Percentiles rank a stretch among this genome's conserved stretches.
Evolutionary conservation across 805 yeast species (phyloP).

Genomic region (Cyberlindnera mycetangii): DNA sequence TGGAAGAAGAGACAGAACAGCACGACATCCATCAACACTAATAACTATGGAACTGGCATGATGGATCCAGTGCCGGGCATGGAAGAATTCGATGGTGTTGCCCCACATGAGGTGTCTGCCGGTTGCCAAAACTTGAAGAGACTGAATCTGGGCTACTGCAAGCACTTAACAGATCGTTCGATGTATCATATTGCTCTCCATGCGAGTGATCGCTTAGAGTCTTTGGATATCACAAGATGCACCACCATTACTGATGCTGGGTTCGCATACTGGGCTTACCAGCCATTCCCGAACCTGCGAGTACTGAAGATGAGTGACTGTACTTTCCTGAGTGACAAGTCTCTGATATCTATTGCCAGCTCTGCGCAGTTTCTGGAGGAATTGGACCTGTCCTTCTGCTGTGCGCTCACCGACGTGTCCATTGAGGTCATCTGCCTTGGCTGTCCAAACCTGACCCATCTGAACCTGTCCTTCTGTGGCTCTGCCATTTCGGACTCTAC

Average conservation of each 20-base stretch:
- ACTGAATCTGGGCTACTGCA: constrained; percentile 68
- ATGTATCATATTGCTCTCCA: constrained; percentile 60
- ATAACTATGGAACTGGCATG: constrained; percentile 5
- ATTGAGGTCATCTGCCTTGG: constrained; percentile 64
- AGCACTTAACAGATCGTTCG: constrained; percentile 65
- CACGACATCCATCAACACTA: not conserved
- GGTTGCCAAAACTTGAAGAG: constrained; percentile 61
- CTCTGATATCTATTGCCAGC: constrained; percentile 58
- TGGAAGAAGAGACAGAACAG: constrained; percentile 32
- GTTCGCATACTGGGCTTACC: constrained; percentile 60
- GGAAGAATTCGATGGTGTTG: constrained; percentile 26
- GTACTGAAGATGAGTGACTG: constrained; percentile 64
- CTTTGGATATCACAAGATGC: constrained; percentile 67
- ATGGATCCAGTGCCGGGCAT: constrained; percentile 31
- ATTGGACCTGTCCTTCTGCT: constrained; percentile 68
- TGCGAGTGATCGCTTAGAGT: constrained; percentile 52
- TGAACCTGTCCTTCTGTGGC: constrained; percentile 73
- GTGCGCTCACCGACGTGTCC: constrained; percentile 68
- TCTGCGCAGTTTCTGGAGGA: constrained; percentile 56
- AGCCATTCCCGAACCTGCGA: constrained; percentile 50
- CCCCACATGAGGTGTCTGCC: constrained; percentile 22
- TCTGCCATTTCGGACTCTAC: constrained; percentile 76
- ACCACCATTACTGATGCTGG: constrained; percentile 77
- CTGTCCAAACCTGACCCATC: constrained; percentile 49
- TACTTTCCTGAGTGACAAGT: constrained; percentile 65